Conservation (phyloP, 345 rosid genomes). For the Citrus mangshanensis region DNA sequence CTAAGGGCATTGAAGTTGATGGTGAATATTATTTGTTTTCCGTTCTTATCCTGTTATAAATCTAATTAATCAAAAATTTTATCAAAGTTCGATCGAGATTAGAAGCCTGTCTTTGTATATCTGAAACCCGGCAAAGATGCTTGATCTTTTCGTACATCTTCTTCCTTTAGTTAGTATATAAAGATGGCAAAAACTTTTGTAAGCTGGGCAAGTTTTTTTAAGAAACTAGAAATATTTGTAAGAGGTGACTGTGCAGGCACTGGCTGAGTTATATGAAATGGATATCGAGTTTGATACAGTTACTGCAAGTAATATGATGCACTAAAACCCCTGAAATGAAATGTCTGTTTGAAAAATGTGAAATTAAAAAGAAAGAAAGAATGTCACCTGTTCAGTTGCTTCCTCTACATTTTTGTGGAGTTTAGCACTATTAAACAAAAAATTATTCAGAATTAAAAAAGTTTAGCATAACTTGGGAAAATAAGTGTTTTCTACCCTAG, state of each 20-base stretch:
- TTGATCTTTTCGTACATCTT: not conserved
- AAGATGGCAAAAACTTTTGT: not conserved
- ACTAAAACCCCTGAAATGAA: not conserved
- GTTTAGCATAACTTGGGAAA: not conserved
- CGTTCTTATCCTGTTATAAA: not conserved
- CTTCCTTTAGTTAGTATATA: not conserved
- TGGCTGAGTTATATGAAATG: no score
- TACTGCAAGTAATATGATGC: not conserved
- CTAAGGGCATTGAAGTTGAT: slow-evolving; percentile 98
- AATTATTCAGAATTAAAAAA: not conserved
- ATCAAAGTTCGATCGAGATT: not conserved
- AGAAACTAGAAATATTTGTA: not conserved
- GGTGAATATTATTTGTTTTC: slow-evolving; percentile 43
- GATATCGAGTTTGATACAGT: not conserved
- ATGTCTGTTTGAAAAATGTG: not conserved
- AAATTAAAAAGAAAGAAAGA: not conserved
- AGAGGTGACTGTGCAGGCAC: not conserved
- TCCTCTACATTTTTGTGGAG: not conserved
- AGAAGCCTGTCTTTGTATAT: not conserved
- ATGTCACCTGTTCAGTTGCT: not conserved
- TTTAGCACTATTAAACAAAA: not conserved
- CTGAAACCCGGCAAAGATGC: not conserved
- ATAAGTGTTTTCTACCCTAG: not conserved
- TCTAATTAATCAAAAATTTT: slow-evolving; percentile 2
- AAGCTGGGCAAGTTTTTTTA: not conserved